Percentiles rank a stretch among this genome's conserved stretches.
These are phyloP conservation scores for Myriosclerotinia scirpicola DNA, from an alignment of 2,329 filamentous ascomycete species.

Conservation along the genomic window DNA sequence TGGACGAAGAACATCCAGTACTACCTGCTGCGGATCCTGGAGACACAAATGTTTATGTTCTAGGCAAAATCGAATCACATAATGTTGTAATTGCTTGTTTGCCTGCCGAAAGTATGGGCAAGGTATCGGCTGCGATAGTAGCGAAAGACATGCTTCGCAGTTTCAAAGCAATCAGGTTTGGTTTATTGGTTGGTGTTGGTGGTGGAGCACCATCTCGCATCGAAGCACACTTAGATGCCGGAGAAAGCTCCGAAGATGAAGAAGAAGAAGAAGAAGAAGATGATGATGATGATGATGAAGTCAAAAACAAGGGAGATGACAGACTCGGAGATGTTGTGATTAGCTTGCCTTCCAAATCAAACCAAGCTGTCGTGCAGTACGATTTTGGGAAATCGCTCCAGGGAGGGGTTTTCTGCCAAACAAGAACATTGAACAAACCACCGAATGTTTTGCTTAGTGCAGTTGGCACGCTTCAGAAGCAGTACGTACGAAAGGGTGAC, in stretches of 20 bases:
- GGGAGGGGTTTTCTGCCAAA: conserved; percentile 3
- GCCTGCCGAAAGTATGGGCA: conserved; percentile 32
- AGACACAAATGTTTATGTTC: conserved; percentile 28
- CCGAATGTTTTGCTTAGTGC: conserved; percentile 9
- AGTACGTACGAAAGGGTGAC: conserved; percentile 1
- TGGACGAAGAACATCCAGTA: conserved; percentile 30
- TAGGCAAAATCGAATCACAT: conserved; percentile 29
- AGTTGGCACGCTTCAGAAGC: neutral
- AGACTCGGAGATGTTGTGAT: conserved; percentile 30
- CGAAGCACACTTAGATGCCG: conserved; percentile 25
- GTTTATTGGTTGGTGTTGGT: conserved; percentile 48
- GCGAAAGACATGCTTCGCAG: conserved; percentile 35
- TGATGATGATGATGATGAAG: conserved; percentile 14
- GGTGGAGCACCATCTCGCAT: conserved; percentile 33
- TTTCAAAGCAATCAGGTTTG: conserved; percentile 43
- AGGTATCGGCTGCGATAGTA: conserved; percentile 40
- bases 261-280: no score
- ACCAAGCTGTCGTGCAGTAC: conserved; percentile 33
- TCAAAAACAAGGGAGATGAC: conserved; percentile 25
- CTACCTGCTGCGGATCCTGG: conserved; percentile 23
- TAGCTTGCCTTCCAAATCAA: conserved; percentile 22
- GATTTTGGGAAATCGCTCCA: conserved; percentile 33
- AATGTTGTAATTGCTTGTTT: conserved; percentile 33
- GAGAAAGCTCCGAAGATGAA: conserved; percentile 5
- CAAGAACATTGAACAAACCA: conserved; percentile 15